A percentile compares a stretch with the other conserved stretches of the same genome.
Conservation (phyloP, 257 asterid genomes). For the Mentha longifolia region DNA sequence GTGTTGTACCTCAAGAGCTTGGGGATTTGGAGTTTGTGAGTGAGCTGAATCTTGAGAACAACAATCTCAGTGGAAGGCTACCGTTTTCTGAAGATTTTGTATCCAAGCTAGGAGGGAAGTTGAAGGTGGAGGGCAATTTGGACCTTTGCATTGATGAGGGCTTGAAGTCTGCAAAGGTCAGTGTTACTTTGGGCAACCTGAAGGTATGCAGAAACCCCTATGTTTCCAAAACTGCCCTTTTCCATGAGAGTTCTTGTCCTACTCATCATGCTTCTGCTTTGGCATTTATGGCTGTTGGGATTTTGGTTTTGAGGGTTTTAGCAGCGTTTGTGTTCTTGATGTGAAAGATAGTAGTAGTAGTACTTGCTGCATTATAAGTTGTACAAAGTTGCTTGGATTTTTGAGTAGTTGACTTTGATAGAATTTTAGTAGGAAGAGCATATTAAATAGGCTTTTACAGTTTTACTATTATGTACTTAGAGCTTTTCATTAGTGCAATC, state of each 20-base stretch:
- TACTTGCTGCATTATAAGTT: not conserved
- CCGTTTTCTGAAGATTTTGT: constrained; percentile 68
- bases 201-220: constrained; percentile 47
- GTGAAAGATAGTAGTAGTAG: not conserved
- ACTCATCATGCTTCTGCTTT: constrained; percentile 30
- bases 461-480: constrained; percentile 16
- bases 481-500: not conserved
- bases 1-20: constrained; percentile 72
- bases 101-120: constrained; percentile 61
- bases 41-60: constrained; percentile 79
- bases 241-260: constrained; percentile 42
- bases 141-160: constrained; percentile 70
- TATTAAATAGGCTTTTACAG: not conserved
- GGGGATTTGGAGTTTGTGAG: constrained; percentile 53
- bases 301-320: constrained; percentile 31
- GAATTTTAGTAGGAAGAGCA: not conserved
- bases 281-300: constrained; percentile 39
- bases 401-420: constrained; percentile 31
- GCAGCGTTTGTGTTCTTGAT: not conserved
- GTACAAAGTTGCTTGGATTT: constrained; percentile 29
- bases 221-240: constrained; percentile 53
- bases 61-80: constrained; percentile 72
- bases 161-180: constrained; percentile 46
- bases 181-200: constrained; percentile 45
- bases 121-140: constrained; percentile 83